A percentile compares a stretch with the other conserved stretches of the same genome.
phyloP scores from a whole-genome alignment of 2,329 filamentous ascomycete genomes.

The Colletotrichum graminicola region DNA sequence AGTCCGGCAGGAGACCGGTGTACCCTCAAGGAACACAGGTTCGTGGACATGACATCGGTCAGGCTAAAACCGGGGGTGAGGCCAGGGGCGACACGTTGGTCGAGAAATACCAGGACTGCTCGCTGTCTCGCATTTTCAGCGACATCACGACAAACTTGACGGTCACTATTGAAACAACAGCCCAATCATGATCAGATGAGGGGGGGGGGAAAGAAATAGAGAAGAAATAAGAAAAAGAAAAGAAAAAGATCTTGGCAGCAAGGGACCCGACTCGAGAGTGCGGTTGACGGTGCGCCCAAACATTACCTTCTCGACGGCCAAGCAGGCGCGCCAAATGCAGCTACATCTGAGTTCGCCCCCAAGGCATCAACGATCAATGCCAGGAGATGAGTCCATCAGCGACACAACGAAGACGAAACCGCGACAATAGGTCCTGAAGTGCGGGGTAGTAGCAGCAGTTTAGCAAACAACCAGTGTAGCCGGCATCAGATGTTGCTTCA shows the following conservation, averaged over 20 bases:
- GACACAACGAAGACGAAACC: neutral
- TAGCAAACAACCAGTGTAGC: neutral
- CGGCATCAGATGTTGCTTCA: neutral
- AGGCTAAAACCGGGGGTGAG: conserved; percentile 46
- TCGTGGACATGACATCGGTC: conserved; percentile 65
- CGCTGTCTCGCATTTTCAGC: conserved; percentile 76
- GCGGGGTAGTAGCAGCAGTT: neutral
- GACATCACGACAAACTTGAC: conserved; percentile 66
- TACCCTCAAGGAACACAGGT: conserved; percentile 78
- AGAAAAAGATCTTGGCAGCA: neutral
- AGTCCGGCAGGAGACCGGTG: conserved; percentile 74
- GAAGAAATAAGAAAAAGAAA: too few relatives aligned
- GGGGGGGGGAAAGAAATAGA: neutral
- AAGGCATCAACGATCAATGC: neutral
- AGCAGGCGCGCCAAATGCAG: neutral
- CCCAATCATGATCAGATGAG: conserved; percentile 30
- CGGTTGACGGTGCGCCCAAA: neutral
- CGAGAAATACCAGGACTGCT: conserved; percentile 80
- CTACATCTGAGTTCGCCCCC: neutral
- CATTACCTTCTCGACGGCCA: neutral
- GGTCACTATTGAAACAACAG: conserved; percentile 43
- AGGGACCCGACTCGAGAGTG: neutral
- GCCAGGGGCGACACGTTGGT: conserved; percentile 60
- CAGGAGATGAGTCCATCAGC: neutral
- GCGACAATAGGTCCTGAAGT: neutral